Percentiles rank a stretch among this genome's conserved stretches.
These are phyloP conservation scores for Acanthamoeba healyi DNA, from an alignment of 208 protist genomes.

Conservation along the genomic window DNA sequence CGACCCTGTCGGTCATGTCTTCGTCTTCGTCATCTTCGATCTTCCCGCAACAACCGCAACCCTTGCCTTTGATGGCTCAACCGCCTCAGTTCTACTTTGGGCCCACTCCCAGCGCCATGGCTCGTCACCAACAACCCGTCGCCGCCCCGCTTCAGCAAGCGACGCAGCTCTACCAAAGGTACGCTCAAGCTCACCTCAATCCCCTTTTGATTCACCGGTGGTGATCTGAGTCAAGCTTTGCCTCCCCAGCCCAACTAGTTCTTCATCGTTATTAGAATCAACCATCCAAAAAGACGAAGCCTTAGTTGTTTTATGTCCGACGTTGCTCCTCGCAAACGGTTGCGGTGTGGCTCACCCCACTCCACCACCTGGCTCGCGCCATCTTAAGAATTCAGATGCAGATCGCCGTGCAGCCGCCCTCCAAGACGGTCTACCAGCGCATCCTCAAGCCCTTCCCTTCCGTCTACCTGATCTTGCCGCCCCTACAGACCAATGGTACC, in stretches of 20 bases:
- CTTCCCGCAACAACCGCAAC: neutral
- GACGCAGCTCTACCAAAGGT: neutral
- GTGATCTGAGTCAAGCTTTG: too few species aligned
- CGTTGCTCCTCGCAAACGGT: too few species aligned
- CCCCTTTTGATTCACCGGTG: too few species aligned
- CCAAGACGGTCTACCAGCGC: conserved; percentile 38
- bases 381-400: conserved; percentile 7
- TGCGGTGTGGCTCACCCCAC: too few species aligned
- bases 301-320: too few species aligned
- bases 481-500: neutral
- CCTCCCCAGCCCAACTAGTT: too few species aligned
- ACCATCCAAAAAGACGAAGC: too few species aligned
- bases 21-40: neutral
- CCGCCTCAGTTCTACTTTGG: neutral
- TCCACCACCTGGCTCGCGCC: neutral
- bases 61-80: neutral
- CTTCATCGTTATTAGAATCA: too few species aligned
- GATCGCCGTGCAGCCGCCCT: conserved; percentile 9
- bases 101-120: neutral
- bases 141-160: neutral
- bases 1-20: neutral
- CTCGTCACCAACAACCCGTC: neutral
- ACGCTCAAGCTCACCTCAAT: neutral
- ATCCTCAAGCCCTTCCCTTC: conserved; percentile 55
- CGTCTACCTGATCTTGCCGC: neutral